Conservation (phyloP, 169 alveolate genomes). For the Plasmodium billcollinsi region DNA sequence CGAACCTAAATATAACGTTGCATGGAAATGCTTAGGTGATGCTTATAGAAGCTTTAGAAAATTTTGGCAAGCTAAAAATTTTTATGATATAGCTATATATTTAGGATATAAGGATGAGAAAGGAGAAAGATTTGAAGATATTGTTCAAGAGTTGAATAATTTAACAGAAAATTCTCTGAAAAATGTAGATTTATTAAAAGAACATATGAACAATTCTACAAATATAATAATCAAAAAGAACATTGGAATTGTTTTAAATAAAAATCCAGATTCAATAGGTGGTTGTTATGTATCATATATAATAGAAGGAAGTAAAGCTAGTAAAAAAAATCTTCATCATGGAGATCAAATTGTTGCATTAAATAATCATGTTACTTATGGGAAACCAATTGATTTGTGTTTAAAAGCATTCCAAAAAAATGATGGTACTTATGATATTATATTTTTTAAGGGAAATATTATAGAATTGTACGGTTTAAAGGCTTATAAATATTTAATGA, state of each 20-base stretch:
- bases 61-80: conserved; percentile 73
- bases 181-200: conserved; percentile 51
- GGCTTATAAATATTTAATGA: conserved; percentile 64
- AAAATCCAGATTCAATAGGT: conserved; percentile 72
- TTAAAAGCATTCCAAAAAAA: conserved; percentile 72
- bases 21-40: conserved; percentile 75
- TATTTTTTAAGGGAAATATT: conserved; percentile 69
- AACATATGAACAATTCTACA: conserved; percentile 41
- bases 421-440: conserved; percentile 66
- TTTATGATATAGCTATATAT: conserved; percentile 72
- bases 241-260: conserved; percentile 67
- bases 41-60: conserved; percentile 71
- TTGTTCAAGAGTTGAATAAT: conserved; percentile 41
- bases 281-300: conserved; percentile 71
- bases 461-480: conserved; percentile 68
- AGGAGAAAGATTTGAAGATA: conserved; percentile 65
- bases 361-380: conserved; percentile 64
- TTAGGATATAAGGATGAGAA: conserved; percentile 67
- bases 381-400: conserved; percentile 65
- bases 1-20: conserved; percentile 44
- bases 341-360: conserved; percentile 76
- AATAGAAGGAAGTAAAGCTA: conserved; percentile 73
- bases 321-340: conserved; percentile 70
- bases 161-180: conserved; percentile 39
- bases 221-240: conserved; percentile 48